Evolutionary conservation across 2,329 filamentous ascomycete species (phyloP).

Genomic region (Colletotrichum ledebouriae): DNA sequence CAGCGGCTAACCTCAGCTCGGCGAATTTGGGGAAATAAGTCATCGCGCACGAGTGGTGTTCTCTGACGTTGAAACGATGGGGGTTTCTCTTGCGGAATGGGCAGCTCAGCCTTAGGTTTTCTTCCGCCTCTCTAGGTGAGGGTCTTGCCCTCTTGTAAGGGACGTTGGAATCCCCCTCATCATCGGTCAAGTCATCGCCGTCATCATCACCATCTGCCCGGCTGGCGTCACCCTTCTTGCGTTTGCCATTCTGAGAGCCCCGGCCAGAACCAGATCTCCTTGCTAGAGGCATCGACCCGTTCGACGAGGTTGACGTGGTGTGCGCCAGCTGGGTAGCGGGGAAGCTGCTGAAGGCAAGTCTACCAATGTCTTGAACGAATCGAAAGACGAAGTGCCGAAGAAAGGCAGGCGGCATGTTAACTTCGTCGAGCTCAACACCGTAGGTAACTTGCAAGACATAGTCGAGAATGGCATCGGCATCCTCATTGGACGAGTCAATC

Average conservation of each 20-base stretch:
- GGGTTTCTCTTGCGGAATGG: slow-evolving; percentile 61
- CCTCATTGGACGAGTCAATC: slow-evolving; percentile 51
- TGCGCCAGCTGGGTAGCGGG: slow-evolving; percentile 48
- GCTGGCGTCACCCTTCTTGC: slow-evolving; percentile 50
- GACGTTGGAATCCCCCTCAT: slow-evolving; percentile 47
- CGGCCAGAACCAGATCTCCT: slow-evolving; percentile 26
- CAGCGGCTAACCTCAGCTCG: slow-evolving; percentile 53
- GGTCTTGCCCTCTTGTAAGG: slow-evolving; percentile 50
- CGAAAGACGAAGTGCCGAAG: slow-evolving; percentile 50
- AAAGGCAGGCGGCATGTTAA: slow-evolving; percentile 47
- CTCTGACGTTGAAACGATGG: slow-evolving; percentile 60
- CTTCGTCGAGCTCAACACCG: slow-evolving; percentile 53
- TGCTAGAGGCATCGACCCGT: slow-evolving; percentile 28
- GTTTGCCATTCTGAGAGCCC: slow-evolving; percentile 47
- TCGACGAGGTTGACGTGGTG: slow-evolving; percentile 50
- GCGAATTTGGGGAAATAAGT: slow-evolving; percentile 58
- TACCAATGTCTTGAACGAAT: slow-evolving; percentile 52
- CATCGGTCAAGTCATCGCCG: slow-evolving; percentile 53
- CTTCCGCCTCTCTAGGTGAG: slow-evolving; percentile 51
- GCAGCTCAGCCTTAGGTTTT: slow-evolving; percentile 57
- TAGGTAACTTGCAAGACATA: slow-evolving; percentile 55
- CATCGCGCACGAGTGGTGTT: slow-evolving; percentile 60
- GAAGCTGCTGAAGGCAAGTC: slow-evolving; percentile 47
- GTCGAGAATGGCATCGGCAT: slow-evolving; percentile 52
- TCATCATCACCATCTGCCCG: slow-evolving; percentile 48